Base-by-base conservation (phyloP, 805 yeast genomes). In the Saccharomyces cerevisiae region DNA sequence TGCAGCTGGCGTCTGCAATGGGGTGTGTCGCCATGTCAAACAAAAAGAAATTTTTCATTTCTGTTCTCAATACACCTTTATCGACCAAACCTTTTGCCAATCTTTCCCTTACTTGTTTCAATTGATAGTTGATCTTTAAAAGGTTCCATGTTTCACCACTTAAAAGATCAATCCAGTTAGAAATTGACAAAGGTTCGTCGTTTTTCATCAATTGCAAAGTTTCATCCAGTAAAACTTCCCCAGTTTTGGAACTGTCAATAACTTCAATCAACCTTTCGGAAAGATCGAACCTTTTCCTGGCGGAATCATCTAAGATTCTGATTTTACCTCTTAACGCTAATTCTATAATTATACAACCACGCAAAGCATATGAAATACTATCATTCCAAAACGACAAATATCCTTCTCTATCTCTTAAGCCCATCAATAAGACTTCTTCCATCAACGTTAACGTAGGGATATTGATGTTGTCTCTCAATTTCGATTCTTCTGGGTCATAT, bases 11-110 rank as follows among this genome's bases (percentile, higher is more conserved):
- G 70, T 94, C 99, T 31, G 91, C 85, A 13, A 94, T 81, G 6
- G 99, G 99, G 71, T 95, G 99, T 8, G 99, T 94, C 30, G 99
- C 96, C 97, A 94, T 94, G 71, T 94, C 99, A 64, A 94, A 94
- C 52, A 94, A 75, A 65, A 94, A 82, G 69, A 94, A 94, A 73
- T 89, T 94, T 69, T 91, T 89, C 70, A 96, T 83, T 72, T 94
- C 99, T 6, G 99, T 94, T 74, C 97, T 84, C 65, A 95, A 79
- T 48, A 94, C 85, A 24, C 99, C 98, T 73, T 94, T 94, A 71
- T 94, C 99, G 41, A 95, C 99, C 52, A 94, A 77, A 0, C 99
- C 99, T 72, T 94, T 94, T 53, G 97, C 96, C 59, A 94, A 77
- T 62, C 99, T 80, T 73, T 94, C 99, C 67, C 99, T 83, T 4